These are phyloP conservation scores for Aspergillus sp. DNA, from an alignment of 2,329 filamentous ascomycete species.

Conservation along the genomic window DNA sequence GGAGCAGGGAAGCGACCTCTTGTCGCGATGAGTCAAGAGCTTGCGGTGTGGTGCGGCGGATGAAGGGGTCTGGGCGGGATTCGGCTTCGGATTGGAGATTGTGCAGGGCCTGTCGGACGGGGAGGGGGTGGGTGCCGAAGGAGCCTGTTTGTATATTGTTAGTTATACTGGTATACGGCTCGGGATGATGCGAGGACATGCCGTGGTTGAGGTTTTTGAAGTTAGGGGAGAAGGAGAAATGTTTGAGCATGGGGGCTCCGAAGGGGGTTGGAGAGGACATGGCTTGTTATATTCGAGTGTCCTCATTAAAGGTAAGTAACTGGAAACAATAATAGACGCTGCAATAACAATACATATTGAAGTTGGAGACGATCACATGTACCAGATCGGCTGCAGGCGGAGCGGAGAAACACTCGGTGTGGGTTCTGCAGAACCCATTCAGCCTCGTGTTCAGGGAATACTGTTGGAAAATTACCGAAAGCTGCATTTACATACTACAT, in stretches of 20 bases:
- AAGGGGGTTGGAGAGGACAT: conserved; percentile 32
- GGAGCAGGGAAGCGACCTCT: conserved; percentile 60
- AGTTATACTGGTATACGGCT: conserved; percentile 1
- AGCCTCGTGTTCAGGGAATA: too few species aligned
- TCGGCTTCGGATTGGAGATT: conserved; percentile 63
- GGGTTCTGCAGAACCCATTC: too few species aligned
- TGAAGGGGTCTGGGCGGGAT: conserved; percentile 65
- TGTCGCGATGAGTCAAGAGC: conserved; percentile 59
- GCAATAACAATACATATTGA: too few species aligned
- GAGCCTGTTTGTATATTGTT: conserved; percentile 44
- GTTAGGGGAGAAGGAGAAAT: conserved; percentile 63
- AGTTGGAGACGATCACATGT: too few species aligned
- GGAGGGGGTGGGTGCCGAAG: conserved; percentile 66
- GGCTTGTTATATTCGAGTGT: not conserved
- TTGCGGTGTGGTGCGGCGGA: conserved; percentile 59
- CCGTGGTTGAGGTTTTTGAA: conserved; percentile 75
- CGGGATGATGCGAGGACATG: conserved; percentile 28
- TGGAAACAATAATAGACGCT: too few species aligned
- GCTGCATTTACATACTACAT: too few species aligned
- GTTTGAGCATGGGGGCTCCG: conserved; percentile 50
- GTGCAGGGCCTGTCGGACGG: conserved; percentile 54
- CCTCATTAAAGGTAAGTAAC: not conserved
- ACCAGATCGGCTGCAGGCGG: too few species aligned
- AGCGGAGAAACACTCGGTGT: too few species aligned
- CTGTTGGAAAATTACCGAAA: too few species aligned